phyloP scores from a whole-genome alignment of 164 flowering plant species.

The Sextonia rubra region DNA sequence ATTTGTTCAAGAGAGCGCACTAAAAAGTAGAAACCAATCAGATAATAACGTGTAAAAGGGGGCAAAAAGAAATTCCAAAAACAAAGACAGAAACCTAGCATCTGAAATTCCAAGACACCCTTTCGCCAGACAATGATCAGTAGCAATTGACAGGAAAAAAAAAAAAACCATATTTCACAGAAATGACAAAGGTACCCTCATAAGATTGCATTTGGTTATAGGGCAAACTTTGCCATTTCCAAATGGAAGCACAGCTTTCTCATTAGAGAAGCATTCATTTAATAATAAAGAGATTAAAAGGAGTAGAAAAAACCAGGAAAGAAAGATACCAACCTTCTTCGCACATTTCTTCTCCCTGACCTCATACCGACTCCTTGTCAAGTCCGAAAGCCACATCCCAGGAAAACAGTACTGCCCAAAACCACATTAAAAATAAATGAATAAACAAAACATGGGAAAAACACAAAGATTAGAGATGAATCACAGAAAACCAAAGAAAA shows the following conservation, averaged over 20 bases:
- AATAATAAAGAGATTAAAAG: background rate
- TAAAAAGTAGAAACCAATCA: too few relatives aligned
- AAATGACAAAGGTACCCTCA: background rate
- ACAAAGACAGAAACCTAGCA: background rate
- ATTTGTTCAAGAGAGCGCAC: too few relatives aligned
- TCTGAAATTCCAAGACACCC: background rate
- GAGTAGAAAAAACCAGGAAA: background rate
- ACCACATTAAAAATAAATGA: background rate
- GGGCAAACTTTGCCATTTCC: background rate
- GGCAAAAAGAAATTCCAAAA: background rate
- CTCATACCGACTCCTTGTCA: constrained; percentile 70
- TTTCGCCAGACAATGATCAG: background rate
- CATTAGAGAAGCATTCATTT: background rate
- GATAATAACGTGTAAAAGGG: too few relatives aligned
- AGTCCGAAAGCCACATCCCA: constrained; percentile 70
- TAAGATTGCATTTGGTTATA: background rate
- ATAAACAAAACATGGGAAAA: background rate
- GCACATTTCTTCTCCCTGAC: constrained; percentile 81
- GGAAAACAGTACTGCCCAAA: constrained; percentile 40
- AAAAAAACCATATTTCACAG: background rate
- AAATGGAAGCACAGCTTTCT: too few relatives aligned
- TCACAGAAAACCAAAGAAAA: background rate
- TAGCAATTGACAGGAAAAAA: too few relatives aligned
- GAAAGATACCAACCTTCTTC: constrained; percentile 59
- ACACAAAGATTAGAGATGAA: background rate